These are phyloP conservation scores for Phialophora macrospora DNA, from an alignment of 2,329 filamentous ascomycete species.

Conservation along the genomic window DNA sequence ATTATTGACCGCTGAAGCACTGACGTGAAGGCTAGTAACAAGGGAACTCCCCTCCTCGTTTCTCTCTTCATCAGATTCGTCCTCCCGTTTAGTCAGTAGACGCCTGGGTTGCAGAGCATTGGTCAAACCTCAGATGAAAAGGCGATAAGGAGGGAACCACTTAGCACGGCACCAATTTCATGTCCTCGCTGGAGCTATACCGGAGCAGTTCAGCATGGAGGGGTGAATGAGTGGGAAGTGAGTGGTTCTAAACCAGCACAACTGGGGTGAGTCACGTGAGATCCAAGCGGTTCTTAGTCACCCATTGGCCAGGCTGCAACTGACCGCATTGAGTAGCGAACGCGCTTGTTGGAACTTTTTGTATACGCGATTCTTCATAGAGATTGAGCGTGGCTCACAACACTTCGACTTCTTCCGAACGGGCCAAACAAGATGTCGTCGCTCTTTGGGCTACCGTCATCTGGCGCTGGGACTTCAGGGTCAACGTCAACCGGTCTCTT, in stretches of 20 bases:
- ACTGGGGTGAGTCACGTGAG: neutral
- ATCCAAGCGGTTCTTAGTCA: neutral
- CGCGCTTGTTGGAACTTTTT: constrained; percentile 4
- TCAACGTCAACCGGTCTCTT: constrained; percentile 25
- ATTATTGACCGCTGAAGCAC: neutral
- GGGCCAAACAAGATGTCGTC: constrained; percentile 30
- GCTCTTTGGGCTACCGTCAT: constrained; percentile 32
- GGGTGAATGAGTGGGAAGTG: neutral
- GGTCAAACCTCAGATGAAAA: neutral
- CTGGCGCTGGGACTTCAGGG: constrained; percentile 24
- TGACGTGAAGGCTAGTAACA: neutral
- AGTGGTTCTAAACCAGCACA: neutral
- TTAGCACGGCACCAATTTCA: neutral
- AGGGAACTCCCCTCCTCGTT: neutral
- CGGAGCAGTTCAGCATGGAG: neutral
- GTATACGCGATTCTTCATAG: neutral
- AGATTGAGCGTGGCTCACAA: neutral
- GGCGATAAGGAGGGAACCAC: neutral
- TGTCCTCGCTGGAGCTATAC: neutral
- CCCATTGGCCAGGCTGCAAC: neutral
- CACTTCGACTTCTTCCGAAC: neutral
- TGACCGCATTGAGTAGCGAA: constrained; percentile 1
- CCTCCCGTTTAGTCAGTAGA: neutral
- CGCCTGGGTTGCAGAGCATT: neutral
- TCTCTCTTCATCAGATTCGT: neutral